Evolutionary conservation across 2,329 filamentous ascomycete genomes (phyloP), one percentile per base, ranked within the genome.

Genomic region (Polychaeton citri): DNA sequence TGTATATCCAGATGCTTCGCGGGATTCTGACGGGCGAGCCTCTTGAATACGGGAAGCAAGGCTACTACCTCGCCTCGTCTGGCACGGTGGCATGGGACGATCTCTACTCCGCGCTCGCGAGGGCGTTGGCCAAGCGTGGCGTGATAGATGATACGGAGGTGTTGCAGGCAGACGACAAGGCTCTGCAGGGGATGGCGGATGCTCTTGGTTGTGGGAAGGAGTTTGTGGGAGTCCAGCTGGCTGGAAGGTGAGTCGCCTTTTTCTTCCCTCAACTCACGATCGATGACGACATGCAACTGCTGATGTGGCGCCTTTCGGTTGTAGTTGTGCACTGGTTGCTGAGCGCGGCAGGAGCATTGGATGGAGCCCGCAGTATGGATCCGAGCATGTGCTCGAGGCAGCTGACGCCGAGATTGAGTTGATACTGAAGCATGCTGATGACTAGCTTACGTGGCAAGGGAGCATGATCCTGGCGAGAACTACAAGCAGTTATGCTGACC

Each of bases 1-100:
- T 72, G 1, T 73, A 71, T 36, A 34, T 71, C 2, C 47, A 59
- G 2, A 51, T 73, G 0, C 44, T 72, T 5, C 54, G 57, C 1
- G 54, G 49, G 2, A 72, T 72, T 9, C 43, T 72, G 2, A 43
- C 41, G 1, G 60, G 51, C 1, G 47, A 56, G 9, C 49, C 61
- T 4, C 52, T 58, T 0, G 58, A 49, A 2, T 40, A 63, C 34
- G 65, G 65, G 0, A 61, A 55, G 36, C 53, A 61, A 1, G 69
- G 69, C 0, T 71, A 65, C 42, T 73, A 67, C 43, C 60, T 72
- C 6, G 69, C 68, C 0, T 45, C 66, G 0, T 52, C 66, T 0
- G 70, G 70, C 1, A 59, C 52, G 13, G 52, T 73, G 4, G 57
- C 57, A 0, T 74, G 69, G 70, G 53, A 63, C 12, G 65, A 70